A percentile compares a stretch with the other conserved stretches of the same genome.
phyloP scores from a whole-genome alignment of 805 yeast species.

The Komagataella mondaviorum region DNA sequence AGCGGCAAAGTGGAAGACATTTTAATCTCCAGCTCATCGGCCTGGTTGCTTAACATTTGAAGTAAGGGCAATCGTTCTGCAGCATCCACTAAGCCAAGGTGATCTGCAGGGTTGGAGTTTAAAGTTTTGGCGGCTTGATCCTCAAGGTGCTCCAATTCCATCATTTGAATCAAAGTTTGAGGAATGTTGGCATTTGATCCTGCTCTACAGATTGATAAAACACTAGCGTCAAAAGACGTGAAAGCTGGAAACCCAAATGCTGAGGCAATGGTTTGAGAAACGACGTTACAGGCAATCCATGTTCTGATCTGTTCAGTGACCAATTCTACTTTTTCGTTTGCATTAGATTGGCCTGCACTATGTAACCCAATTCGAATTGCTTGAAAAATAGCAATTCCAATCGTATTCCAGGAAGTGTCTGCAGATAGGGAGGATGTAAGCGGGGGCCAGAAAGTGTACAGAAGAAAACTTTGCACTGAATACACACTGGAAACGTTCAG shows the following conservation, averaged over 20 bases:
- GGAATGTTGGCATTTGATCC: slow-evolving; percentile 27
- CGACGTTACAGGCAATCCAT: slow-evolving; percentile 89
- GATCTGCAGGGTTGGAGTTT: slow-evolving; percentile 56
- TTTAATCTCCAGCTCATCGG: slow-evolving; percentile 63
- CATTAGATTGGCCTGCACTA: slow-evolving; percentile 51
- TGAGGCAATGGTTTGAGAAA: slow-evolving; percentile 80
- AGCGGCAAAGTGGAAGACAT: slow-evolving; percentile 27
- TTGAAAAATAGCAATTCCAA: slow-evolving; percentile 85
- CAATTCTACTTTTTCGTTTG: slow-evolving; percentile 28
- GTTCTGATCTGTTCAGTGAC: slow-evolving; percentile 74
- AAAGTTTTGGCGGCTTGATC: slow-evolving; percentile 72
- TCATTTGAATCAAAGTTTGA: slow-evolving; percentile 53
- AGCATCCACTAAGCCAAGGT: slow-evolving; percentile 49
- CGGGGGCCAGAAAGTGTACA: slow-evolving; percentile 94
- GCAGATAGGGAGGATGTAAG: slow-evolving; percentile 88
- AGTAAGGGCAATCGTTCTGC: slow-evolving; percentile 66
- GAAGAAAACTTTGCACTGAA: slow-evolving; percentile 83
- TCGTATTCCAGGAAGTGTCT: slow-evolving; percentile 91
- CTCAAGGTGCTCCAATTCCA: slow-evolving; percentile 75
- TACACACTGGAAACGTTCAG: slow-evolving; percentile 84
- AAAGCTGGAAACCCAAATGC: slow-evolving; percentile 93
- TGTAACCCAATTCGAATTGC: slow-evolving; percentile 89
- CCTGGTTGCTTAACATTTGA: slow-evolving; percentile 53
- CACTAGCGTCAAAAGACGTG: slow-evolving; percentile 68
- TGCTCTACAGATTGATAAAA: slow-evolving; percentile 34